Conservation (phyloP, 2,329 filamentous ascomycete species). For the Penicillium corylophilum region DNA sequence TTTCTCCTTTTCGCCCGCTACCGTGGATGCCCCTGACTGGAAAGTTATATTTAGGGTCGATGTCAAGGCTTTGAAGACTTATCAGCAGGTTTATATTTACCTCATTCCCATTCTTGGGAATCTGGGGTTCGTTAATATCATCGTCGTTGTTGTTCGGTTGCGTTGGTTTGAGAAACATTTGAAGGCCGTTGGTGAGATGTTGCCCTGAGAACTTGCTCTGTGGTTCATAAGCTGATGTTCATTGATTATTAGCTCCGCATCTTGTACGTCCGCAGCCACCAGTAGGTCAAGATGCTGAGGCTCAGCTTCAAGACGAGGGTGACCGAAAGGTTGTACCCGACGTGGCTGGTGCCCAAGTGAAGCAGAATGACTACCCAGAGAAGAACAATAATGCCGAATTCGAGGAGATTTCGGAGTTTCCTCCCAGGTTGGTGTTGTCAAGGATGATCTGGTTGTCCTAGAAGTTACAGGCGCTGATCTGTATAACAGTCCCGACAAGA, state of each 20-base stretch:
- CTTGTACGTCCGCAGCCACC: neutral
- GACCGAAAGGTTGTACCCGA: neutral
- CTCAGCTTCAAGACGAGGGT: neutral
- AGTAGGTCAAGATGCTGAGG: neutral
- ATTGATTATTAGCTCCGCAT: constrained; percentile 1
- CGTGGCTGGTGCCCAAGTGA: no score
- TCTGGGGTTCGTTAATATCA: constrained; percentile 51
- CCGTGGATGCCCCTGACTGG: neutral
- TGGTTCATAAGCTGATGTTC: neutral
- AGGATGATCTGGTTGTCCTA: no score
- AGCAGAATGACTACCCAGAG: neutral
- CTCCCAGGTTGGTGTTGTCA: neutral
- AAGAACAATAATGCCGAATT: neutral
- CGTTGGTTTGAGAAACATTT: constrained; percentile 52
- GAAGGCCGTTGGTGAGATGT: constrained; percentile 34
- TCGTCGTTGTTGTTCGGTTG: constrained; percentile 50
- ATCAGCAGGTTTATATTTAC: constrained; percentile 55
- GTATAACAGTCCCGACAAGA: neutral
- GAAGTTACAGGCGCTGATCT: neutral
- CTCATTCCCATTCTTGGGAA: constrained; percentile 52
- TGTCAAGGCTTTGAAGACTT: constrained; percentile 49
- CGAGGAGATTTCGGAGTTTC: neutral
- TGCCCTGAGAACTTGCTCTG: neutral
- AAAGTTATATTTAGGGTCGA: constrained; percentile 44
- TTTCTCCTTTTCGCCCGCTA: no score